Base-by-base conservation (phyloP, 2,329 filamentous ascomycete species). In the Polytolypa hystricis region DNA sequence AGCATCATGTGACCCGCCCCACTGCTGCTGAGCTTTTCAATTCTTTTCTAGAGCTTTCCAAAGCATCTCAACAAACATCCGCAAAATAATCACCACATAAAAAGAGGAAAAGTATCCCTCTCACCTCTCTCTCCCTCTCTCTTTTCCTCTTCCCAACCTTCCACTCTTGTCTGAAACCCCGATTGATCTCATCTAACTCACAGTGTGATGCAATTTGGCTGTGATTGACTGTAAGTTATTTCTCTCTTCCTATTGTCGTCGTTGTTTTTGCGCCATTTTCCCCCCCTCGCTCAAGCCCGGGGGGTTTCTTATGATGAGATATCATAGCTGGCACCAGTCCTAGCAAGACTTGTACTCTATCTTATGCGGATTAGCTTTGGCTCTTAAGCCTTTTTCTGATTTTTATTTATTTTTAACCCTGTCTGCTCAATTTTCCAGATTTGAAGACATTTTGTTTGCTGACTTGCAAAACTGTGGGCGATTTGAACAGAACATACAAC, bases 241-340 rank as follows among this genome's bases (percentile, higher is more conserved):
- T 19, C 20, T 15, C 6, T n/a, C 23, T n/a, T 9, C 12, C 14
- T 17, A 14, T 21, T 38, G 39, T 41, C n/a, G n/a, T n/a, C n/a
- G n/a, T n/a, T 7, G 21, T n/a, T 30, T n/a, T 30, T 16, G 28
- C 8, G 8, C 14, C 21, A 40, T 33, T 37, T 20, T 12, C 26
- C n/a, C 23, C 15, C 19, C 21, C 20, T 27, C 29, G n/a, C 17
- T 10, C 14, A 26, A 8, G 12, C n/a, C 12, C n/a, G n/a, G n/a
- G n/a, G 28, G 7, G n/a, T 25, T 29, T 15, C 33, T 25, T 21
- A 66, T 71, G 73, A 77, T 75, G 73, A 76, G 54, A 71, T 55
- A 56, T 54, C 42, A 62, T 61, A 68, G 74, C 74, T 78, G 74
- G 74, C 74, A 78, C 74, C 74, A 77, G 74, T 71, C 74, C 67